Base-by-base conservation (phyloP, 2,329 filamentous ascomycete genomes). In the Pestalotiopsis sp. region DNA sequence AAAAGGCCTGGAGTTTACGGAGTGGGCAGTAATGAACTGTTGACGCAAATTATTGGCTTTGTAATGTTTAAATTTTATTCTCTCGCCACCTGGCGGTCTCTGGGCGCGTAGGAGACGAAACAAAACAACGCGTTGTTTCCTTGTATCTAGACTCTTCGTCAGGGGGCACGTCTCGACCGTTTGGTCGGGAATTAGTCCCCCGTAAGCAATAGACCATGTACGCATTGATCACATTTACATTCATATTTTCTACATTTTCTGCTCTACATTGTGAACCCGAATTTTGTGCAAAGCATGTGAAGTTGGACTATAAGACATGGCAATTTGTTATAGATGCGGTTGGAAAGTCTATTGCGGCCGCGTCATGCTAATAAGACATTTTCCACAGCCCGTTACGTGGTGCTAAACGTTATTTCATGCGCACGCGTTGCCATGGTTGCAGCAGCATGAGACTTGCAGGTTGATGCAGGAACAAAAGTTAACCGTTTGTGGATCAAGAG, bases 31-130 rank as follows among this genome's bases (percentile, higher is more conserved):
- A 45, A 66, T 25, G 45, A 58, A 66, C 49, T 11, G 64, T 25
- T 52, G 45, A 64, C 23, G 59, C 59, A 62, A 36, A 36, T 65
- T 57, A 57, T 66, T 27, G 36, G 38, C n/a, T 49, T 66, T 57
- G 25, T 66, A 66, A 66, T 66, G 64, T 66, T 57, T 66, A 66
- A 20, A 57, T 31, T 39, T 57, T 45, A 45, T 65, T 65, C 25
- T 23, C 25, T 65, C 31, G 13, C 27, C 14, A 38, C 59, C 31
- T 62, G 59, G 59, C 36, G 38, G 31, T 39, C 11, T 39, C 27
- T 62, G 36, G 59, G 31, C 36, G 59, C 59, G 59, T 11, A 62
- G 27, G 59, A 39, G 45, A 20, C 45, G 11, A 20, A 62, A 20
- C 59, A 38, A 23, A n/a, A 59, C 20, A 20, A 62, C 59, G 31